Conservation (phyloP, 192 early-diverging fungal genomes). For the Allomyces javanicus region DNA sequence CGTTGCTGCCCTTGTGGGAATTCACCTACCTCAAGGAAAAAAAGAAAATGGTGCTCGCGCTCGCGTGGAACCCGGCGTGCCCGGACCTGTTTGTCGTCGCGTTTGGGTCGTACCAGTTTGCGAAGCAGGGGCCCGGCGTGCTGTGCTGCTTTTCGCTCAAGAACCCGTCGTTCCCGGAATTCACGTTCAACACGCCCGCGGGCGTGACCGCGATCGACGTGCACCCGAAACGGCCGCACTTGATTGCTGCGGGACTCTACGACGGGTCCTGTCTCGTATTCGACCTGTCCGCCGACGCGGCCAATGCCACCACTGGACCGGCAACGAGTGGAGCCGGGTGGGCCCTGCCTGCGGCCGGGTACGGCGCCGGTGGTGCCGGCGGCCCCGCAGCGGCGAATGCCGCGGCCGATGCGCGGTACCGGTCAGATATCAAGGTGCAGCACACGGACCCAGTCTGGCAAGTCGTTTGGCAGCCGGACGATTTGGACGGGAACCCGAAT, state of each 20-base stretch:
- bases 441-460: conserved; percentile 49
- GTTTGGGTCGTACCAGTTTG: conserved; percentile 42
- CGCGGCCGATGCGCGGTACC: neutral
- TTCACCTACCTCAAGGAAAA: conserved; percentile 37
- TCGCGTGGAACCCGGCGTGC: conserved; percentile 33
- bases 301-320: neutral
- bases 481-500: conserved; percentile 38
- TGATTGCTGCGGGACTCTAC: conserved; percentile 40
- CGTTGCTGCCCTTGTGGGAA: conserved; percentile 35
- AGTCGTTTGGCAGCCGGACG: conserved; percentile 43
- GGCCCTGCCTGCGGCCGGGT: neutral
- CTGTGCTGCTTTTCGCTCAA: conserved; percentile 40
- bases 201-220: conserved; percentile 39
- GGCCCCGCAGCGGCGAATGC: neutral
- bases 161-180: conserved; percentile 40
- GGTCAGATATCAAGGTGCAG: conserved; percentile 16
- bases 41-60: conserved; percentile 33
- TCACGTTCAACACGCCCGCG: conserved; percentile 25
- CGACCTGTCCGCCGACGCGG: conserved; percentile 12
- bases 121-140: conserved; percentile 35
- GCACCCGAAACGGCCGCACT: conserved; percentile 40
- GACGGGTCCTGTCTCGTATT: conserved; percentile 37
- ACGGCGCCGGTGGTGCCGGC: neutral
- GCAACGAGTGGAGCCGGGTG: neutral
- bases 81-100: conserved; percentile 36